Evolutionary conservation across 352 stramenopile species (phyloP), one percentile per base, ranked within the genome.

Genomic region (Globisporangium radiosum): DNA sequence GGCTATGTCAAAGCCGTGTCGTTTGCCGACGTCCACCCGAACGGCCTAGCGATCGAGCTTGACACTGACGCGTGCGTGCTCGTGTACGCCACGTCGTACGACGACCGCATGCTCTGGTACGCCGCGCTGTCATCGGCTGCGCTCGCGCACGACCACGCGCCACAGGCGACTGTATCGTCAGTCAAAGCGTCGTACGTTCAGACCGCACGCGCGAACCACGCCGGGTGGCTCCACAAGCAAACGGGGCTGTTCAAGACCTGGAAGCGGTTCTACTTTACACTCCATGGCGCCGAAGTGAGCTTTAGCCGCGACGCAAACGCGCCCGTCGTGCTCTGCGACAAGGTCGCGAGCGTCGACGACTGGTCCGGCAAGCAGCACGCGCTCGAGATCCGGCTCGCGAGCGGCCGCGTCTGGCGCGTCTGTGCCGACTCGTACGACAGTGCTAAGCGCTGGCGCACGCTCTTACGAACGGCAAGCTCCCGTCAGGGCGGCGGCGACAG

Each of bases 21-120:
- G 7, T 90, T 90, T 47, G 81, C 78, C 10, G 79, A 92, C 45
- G 74, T 74, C 14, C 84, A 90, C 57, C 65, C 71, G 3, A 87
- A 92, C 56, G 83, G 76, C 3, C 68, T 95, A 36, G 72, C 72
- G 14, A 90, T 95, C 48, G 63, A 90, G 52, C 57, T 95, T 0
- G 83, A 78, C 53, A 72, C 71, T n/a, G 80, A 77, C 54, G 55
- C 66, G 4, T 79, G 73, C 10, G 66, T 95, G 54, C 73, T 91
- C 39, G 84, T 88, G 54, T 91, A 93, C 54, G 76, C 83, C 0
- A 79, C 92, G 40, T 79, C 81, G 14, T 92, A 90, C 60, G 81
- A 91, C 58, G 82, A 92, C 55, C 72, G 81, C 54, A 91, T 90
- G 80, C 70, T 92, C 9, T 95, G 85, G 85, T 90, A 91, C 60